A percentile compares a stretch with the other conserved stretches of the same genome.
These are phyloP conservation scores for Stachybotrys chlorohalonatus DNA, from an alignment of 2,329 filamentous ascomycete genomes.

Conservation along the genomic window DNA sequence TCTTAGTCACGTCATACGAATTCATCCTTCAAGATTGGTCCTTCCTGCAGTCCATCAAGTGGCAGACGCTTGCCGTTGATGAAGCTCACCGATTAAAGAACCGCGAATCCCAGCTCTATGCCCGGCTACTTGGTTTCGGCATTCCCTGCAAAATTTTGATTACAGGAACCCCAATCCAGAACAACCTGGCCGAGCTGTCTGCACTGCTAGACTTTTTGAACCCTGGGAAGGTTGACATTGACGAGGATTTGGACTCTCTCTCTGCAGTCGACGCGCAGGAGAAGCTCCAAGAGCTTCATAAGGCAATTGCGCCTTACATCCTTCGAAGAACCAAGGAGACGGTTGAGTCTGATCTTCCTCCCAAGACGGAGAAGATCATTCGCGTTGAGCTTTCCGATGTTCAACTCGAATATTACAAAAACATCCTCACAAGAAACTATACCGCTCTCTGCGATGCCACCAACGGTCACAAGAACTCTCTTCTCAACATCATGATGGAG, in stretches of 20 bases:
- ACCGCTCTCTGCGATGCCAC: constrained; percentile 84
- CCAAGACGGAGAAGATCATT: constrained; percentile 98
- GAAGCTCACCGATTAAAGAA: constrained; percentile 97
- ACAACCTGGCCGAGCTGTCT: constrained; percentile 86
- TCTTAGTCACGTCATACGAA: constrained; percentile 95
- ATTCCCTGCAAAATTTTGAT: constrained; percentile 86
- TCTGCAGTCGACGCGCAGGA: constrained; percentile 71
- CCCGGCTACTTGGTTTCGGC: constrained; percentile 75
- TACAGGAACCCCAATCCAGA: constrained; percentile 95
- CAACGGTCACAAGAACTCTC: constrained; percentile 84
- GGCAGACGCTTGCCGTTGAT: constrained; percentile 94
- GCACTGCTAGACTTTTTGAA: constrained; percentile 94
- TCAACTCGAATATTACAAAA: constrained; percentile 97
- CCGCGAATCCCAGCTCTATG: constrained; percentile 85
- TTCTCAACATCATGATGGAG: constrained; percentile 99
- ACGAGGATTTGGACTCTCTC: constrained; percentile 79
- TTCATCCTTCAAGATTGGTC: constrained; percentile 82
- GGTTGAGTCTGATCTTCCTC: constrained; percentile 90
- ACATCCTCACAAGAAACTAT: constrained; percentile 95
- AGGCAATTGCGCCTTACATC: constrained; percentile 86
- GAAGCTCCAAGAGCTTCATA: constrained; percentile 79
- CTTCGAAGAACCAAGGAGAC: constrained; percentile 93
- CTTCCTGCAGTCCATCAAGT: constrained; percentile 85
- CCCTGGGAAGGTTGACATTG: constrained; percentile 85
- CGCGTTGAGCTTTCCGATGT: constrained; percentile 94